Conservation (phyloP, 192 early-diverging fungal species). For the Coemansia sp. region DNA sequence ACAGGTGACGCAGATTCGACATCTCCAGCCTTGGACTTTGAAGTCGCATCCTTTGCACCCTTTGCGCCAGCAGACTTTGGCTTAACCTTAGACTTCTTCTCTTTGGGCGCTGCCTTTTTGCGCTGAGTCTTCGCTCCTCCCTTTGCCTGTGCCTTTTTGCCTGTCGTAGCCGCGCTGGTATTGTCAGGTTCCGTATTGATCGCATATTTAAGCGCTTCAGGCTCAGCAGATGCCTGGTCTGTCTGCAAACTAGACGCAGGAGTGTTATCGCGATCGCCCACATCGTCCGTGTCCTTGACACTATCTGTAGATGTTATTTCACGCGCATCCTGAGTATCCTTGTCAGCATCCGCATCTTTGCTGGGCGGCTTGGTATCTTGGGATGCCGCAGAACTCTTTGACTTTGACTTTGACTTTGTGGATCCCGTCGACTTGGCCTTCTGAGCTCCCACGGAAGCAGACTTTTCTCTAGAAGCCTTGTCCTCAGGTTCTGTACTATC, state of each 20-base stretch:
- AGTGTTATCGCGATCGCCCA: not conserved
- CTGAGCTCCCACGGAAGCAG: not conserved
- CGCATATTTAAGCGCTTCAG: not conserved
- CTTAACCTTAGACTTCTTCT: slow-evolving; percentile 40
- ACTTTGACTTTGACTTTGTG: slow-evolving; percentile 1
- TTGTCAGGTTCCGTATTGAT: not conserved
- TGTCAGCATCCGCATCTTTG: not conserved
- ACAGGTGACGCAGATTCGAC: slow-evolving; percentile 5
- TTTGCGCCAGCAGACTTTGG: slow-evolving; percentile 24
- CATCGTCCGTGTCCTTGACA: not conserved
- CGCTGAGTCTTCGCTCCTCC: slow-evolving; percentile 14
- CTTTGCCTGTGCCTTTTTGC: slow-evolving; percentile 23
- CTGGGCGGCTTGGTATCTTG: not conserved
- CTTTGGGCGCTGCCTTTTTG: slow-evolving; percentile 27
- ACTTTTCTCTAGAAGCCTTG: not conserved
- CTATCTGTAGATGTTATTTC: not conserved
- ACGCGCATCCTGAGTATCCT: not conserved
- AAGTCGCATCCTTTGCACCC: not conserved
- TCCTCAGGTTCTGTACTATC: slow-evolving; percentile 28
- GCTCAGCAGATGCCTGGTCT: not conserved
- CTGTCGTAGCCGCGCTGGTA: not conserved
- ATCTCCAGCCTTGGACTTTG: slow-evolving; percentile 4
- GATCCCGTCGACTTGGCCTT: not conserved
- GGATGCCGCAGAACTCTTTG: not conserved
- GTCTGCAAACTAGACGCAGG: not conserved